Evolutionary conservation across 176 grass and related monocot genomes (phyloP).

Genomic region (Pontederia crassipes): DNA sequence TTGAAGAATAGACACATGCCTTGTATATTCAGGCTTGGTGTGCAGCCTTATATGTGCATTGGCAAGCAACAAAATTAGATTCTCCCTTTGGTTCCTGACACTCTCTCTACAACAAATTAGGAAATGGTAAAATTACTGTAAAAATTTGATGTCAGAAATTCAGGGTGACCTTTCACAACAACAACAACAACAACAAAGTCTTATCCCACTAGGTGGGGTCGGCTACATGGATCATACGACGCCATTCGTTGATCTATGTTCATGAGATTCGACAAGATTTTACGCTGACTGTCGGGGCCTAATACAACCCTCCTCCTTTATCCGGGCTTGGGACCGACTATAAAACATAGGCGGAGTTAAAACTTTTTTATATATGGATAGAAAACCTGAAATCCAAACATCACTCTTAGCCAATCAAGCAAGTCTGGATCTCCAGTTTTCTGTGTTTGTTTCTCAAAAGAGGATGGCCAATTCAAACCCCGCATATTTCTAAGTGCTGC

Average conservation of each 20-base stretch:
- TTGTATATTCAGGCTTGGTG: slow-evolving; percentile 77
- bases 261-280: no score
- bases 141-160: no score
- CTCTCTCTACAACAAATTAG: slow-evolving; percentile 46
- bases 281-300: no score
- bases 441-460: slow-evolving; percentile 68
- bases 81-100: slow-evolving; percentile 92
- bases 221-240: no score
- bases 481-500: slow-evolving; percentile 42
- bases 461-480: slow-evolving; percentile 71
- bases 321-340: no score
- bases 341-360: no score
- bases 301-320: no score
- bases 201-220: no score
- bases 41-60: slow-evolving; percentile 81
- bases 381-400: slow-evolving; percentile 97
- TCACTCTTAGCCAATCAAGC: slow-evolving; percentile 89
- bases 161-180: neutral
- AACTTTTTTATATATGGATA: neutral
- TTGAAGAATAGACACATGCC: slow-evolving; percentile 27
- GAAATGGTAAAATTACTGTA: neutral
- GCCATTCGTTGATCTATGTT: no score
- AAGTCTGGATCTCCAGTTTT: slow-evolving; percentile 71
- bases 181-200: neutral
- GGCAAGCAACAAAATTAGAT: slow-evolving; percentile 80